Conservation (phyloP, 1,284 basidiomycete species). For the Rhodotorula sp. region DNA sequence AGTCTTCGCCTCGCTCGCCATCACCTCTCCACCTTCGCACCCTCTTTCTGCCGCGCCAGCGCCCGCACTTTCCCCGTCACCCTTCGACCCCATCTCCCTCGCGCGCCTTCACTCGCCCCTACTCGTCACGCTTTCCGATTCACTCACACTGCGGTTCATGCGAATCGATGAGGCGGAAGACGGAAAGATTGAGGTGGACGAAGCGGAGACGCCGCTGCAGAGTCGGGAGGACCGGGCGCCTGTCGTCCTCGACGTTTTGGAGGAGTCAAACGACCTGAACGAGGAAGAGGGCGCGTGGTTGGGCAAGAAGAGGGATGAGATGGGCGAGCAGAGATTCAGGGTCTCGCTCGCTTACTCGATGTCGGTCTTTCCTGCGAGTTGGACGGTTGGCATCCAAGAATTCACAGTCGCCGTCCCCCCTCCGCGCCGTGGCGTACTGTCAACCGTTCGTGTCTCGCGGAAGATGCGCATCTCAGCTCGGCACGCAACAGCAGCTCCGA, state of each 20-base stretch:
- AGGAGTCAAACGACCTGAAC: neutral
- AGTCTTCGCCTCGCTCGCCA: constrained; percentile 12
- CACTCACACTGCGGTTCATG: constrained; percentile 43
- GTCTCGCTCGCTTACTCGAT: constrained; percentile 45
- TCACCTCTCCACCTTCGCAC: neutral
- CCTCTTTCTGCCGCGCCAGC: neutral
- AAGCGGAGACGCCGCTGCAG: constrained; percentile 39
- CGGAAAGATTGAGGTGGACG: constrained; percentile 28
- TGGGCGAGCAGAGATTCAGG: constrained; percentile 22
- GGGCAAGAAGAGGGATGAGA: neutral
- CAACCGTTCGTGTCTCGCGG: neutral
- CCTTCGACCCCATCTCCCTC: constrained; percentile 31
- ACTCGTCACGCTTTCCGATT: constrained; percentile 45
- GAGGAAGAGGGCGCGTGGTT: neutral
- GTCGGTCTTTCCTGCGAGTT: constrained; percentile 43
- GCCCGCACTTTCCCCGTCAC: neutral
- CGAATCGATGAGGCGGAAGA: constrained; percentile 4
- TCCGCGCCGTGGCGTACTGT: neutral
- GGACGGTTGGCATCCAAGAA: constrained; percentile 46
- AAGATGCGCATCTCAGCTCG: constrained; percentile 9
- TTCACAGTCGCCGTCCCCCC: constrained; percentile 36
- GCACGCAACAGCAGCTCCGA: constrained; percentile 37
- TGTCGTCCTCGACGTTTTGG: constrained; percentile 7
- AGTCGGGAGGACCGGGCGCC: constrained; percentile 25
- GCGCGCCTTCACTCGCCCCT: constrained; percentile 42